Evolutionary conservation across 768 basidiomycete species (phyloP), one percentile per base, ranked within the genome.

Genomic region (Trametes cubensis): DNA sequence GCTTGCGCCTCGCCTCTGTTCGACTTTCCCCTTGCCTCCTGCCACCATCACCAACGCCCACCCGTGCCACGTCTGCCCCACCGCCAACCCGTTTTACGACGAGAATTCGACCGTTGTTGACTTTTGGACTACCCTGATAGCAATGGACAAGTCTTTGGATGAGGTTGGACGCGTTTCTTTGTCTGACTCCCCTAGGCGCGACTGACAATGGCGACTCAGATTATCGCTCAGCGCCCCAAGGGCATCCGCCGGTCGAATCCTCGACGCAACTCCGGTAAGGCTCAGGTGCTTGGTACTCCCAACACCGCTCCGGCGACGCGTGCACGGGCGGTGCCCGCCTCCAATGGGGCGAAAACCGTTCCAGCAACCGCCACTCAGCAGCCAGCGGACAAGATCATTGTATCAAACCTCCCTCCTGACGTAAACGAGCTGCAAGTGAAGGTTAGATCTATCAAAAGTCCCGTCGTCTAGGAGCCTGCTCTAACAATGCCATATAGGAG

Each of bases 371-470:
- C 81, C 23, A 44, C 39, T 28, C 67, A 75, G 20, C 75, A 82
- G 49, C 72, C 79, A 6, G 81, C 92, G 1, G 88, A 92, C 74
- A 98, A 98, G 80, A 95, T 98, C 67, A 93, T 98, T 69, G 93
- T 99, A 57, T 94, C 92, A 66, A 95, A 95, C 74, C 86, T 99
- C 47, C 96, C 96, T 34, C 72, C 75, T 7, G 96, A 99, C 71
- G 96, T 99, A 56, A 96, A 94, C 67, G 95, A 98, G 74, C 78
- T 81, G 18, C 94, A 97, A 76, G 86, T 99, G 76, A 92, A 90
- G 85, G 97, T 98, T 64, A 63, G 84, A 79, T 38, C 17, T 18
- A 28, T 2, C 38, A n/a, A 51, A 57, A 17, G 60, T 62, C 57
- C 14, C 54, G 62, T 23, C 11, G 28, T 28, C 26, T 14, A 39